phyloP scores from a whole-genome alignment of 176 grass and related monocot genomes.

The Oryza australiensis region DNA sequence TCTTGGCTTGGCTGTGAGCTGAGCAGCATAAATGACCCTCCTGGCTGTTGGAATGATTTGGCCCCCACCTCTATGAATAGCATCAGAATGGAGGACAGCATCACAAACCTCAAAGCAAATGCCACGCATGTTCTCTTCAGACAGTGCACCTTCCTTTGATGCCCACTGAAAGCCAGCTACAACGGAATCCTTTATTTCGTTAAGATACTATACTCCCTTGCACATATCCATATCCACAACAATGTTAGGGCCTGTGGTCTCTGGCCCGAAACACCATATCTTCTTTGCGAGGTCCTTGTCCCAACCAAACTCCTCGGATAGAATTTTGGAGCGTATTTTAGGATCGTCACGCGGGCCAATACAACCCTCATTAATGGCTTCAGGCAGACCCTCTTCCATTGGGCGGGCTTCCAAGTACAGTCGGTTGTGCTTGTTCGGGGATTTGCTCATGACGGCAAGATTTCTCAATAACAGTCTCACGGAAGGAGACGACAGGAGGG shows the following conservation, averaged over 20 bases:
- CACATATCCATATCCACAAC: background rate
- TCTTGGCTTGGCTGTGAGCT: conserved; percentile 69
- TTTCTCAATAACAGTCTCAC: conserved; percentile 80
- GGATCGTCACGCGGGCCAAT: conserved; percentile 84
- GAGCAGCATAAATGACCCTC: conserved; percentile 71
- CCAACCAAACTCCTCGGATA: conserved; percentile 76
- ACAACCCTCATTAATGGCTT: conserved; percentile 22
- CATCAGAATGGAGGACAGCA: too few species aligned
- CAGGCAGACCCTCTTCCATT: background rate
- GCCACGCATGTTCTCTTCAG: too few species aligned
- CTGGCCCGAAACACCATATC: conserved; percentile 86
- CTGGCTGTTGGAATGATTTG: too few species aligned
- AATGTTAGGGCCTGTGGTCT: conserved; percentile 16
- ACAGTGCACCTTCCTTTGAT: too few species aligned
- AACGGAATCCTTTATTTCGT: too few species aligned
- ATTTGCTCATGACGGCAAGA: conserved; percentile 80
- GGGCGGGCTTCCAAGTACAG: conserved; percentile 34
- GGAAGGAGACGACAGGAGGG: conserved; percentile 79
- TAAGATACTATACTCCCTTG: background rate
- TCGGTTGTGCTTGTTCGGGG: conserved; percentile 79
- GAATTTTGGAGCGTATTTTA: conserved; percentile 70
- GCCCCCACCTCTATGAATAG: too few species aligned
- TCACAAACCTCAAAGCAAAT: conserved; percentile 72
- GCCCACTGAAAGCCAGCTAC: too few species aligned
- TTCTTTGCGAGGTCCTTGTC: conserved; percentile 91